Evolutionary conservation across 2,329 filamentous ascomycete species (phyloP).

Genomic region (Aspergillus alliaceus): DNA sequence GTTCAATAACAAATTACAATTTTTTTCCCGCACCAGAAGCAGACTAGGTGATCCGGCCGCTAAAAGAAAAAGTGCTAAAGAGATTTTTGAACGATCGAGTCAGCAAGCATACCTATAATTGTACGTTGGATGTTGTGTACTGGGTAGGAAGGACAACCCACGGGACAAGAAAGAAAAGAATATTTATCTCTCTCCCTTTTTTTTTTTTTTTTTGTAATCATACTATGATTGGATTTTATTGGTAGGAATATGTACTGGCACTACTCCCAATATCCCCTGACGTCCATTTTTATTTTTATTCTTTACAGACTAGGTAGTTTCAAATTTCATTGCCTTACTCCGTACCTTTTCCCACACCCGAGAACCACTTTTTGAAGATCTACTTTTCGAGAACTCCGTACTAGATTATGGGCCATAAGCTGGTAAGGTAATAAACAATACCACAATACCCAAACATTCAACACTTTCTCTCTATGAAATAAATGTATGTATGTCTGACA

Average conservation of each 20-base stretch:
- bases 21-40: not conserved
- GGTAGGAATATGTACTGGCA: too few species aligned
- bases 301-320: not conserved
- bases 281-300: not conserved
- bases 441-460: not conserved
- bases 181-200: too few species aligned
- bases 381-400: not conserved
- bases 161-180: not conserved
- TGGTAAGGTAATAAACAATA: not conserved
- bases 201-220: too few species aligned
- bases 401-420: not conserved
- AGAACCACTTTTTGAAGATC: slow-evolving; percentile 1
- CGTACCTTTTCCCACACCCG: not conserved
- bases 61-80: not conserved
- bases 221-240: too few species aligned
- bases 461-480: too few species aligned
- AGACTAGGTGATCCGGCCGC: slow-evolving; percentile 1
- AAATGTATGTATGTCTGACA: too few species aligned
- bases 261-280: too few species aligned
- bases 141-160: not conserved
- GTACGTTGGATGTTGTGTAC: not conserved
- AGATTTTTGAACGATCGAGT: not conserved
- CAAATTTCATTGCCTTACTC: not conserved
- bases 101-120: not conserved
- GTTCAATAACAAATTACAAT: not conserved